Base-by-base conservation (phyloP, 805 yeast genomes). In the Citeromyces matritensis region DNA sequence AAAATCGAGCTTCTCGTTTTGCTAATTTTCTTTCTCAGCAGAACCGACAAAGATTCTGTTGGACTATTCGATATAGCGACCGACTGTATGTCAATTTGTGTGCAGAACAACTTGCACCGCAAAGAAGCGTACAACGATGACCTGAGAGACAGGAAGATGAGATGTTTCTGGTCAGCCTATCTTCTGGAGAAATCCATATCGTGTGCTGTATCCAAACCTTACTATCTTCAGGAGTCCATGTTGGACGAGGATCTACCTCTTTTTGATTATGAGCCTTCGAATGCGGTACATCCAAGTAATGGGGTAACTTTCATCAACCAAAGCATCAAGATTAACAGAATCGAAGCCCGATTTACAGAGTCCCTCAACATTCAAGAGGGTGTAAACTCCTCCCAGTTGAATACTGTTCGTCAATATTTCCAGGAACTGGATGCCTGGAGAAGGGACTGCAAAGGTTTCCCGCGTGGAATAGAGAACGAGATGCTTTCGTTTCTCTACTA, bases 111-210 rank as follows among this genome's bases (percentile, higher is more conserved):
- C 9, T 41, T 64, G 23, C 60, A 64, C 41, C 58, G 53, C 37
- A 41, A 51, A 9, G 43, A 41, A 27, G 40, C 60, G 3, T 63
- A 63, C 39, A 35, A 42, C 26, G 46, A 46, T 23, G 41, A 42
- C 21, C 31, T 40, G 13, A 41, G 39, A 32, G 60, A 63, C 37
- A 55, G 57, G 32, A 62, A 58, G 42, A 47, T 70, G 49, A 57
- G 80, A 38, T 50, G 69, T 11, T 74, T 75, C 53, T 74, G 81
- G 81, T 68, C 76, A 44, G 65, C 66, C 6, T 74, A 73, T 44
- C 42, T 70, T n/a, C 43, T 71, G 29, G 82, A 74, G 42, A 62
- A 78, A 43, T 62, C 73, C 52, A 68, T 72, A 30, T 65, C 74
- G 25, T 65, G 72, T 25, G 69, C 78, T 6, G 73, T 74, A 9